Evolutionary conservation across 495 filamentous ascomycete genomes (phyloP).

Genomic region (Penicillium macrosclerotiorum): DNA sequence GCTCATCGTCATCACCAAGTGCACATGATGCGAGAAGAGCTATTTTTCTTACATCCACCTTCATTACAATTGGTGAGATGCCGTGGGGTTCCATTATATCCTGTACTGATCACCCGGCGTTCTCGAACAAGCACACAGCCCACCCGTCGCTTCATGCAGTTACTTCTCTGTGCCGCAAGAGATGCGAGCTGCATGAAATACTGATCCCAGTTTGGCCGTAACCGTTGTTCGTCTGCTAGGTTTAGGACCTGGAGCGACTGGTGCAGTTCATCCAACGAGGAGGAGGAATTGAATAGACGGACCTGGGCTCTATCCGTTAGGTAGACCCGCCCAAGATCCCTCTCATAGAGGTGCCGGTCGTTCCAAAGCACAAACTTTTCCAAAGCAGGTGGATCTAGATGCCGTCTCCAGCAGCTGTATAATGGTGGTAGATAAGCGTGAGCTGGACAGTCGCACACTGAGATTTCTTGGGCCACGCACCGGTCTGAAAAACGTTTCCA

Average conservation of each 20-base stretch:
- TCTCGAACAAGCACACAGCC: constrained; percentile 93
- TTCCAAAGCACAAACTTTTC: constrained; percentile 75
- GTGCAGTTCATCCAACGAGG: constrained; percentile 66
- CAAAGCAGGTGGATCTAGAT: constrained; percentile 54
- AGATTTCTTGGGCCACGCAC: constrained; percentile 26
- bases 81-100: constrained; percentile 96
- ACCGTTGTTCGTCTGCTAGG: constrained; percentile 71
- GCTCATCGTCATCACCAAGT: no score
- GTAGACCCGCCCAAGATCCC: constrained; percentile 60
- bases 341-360: constrained; percentile 74
- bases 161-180: constrained; percentile 84
- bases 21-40: no score
- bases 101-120: constrained; percentile 85
- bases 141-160: constrained; percentile 97
- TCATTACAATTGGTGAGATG: constrained; percentile 86
- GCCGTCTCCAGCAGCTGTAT: constrained; percentile 41
- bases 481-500: constrained; percentile 70
- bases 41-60: constrained; percentile 70
- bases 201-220: constrained; percentile 92
- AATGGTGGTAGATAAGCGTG: no score
- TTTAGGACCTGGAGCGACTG: constrained; percentile 65
- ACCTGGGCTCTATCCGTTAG: constrained; percentile 78
- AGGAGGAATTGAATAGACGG: constrained; percentile 79
- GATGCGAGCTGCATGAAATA: constrained; percentile 97
- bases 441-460: no score